These are phyloP conservation scores for Sugiyamaella japonica DNA, from an alignment of 1,139 yeast species.

Conservation along the genomic window DNA sequence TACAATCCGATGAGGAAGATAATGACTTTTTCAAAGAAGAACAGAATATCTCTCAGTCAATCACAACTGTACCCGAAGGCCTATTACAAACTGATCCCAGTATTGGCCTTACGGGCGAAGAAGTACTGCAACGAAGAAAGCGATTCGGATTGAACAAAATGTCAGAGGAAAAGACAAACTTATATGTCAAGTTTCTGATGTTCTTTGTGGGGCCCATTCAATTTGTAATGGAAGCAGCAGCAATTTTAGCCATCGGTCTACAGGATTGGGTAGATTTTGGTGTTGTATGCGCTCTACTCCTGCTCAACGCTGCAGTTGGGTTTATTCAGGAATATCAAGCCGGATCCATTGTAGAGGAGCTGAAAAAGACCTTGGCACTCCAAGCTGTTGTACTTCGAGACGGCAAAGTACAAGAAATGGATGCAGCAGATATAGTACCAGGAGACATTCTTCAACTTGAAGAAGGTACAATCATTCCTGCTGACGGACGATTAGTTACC, in stretches of 20 bases:
- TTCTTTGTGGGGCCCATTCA: conserved; percentile 98
- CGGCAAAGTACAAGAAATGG: conserved; percentile 61
- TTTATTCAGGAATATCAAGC: conserved; percentile 89
- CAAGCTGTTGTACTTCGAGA: conserved; percentile 66
- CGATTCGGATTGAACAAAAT: conserved; percentile 91
- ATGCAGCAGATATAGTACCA: conserved; percentile 71
- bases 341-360: conserved; percentile 49
- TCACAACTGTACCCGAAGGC: conserved; percentile 84
- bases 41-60: conserved; percentile 43
- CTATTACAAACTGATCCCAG: conserved; percentile 83
- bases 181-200: conserved; percentile 80
- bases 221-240: conserved; percentile 99
- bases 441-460: conserved; percentile 78
- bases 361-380: conserved; percentile 46
- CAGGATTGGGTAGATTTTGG: conserved; percentile 99
- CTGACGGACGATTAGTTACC: conserved; percentile 91
- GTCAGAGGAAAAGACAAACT: conserved; percentile 89
- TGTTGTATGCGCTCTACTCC: conserved; percentile 86
- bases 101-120: conserved; percentile 77
- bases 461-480: conserved; percentile 79
- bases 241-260: conserved; percentile 95
- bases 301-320: conserved; percentile 93
- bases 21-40: conserved; percentile 58
- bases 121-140: conserved; percentile 85
- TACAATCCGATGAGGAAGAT: conserved; percentile 75